Conservation (phyloP, 345 rosid genomes). For the Hibiscus tridactylites region DNA sequence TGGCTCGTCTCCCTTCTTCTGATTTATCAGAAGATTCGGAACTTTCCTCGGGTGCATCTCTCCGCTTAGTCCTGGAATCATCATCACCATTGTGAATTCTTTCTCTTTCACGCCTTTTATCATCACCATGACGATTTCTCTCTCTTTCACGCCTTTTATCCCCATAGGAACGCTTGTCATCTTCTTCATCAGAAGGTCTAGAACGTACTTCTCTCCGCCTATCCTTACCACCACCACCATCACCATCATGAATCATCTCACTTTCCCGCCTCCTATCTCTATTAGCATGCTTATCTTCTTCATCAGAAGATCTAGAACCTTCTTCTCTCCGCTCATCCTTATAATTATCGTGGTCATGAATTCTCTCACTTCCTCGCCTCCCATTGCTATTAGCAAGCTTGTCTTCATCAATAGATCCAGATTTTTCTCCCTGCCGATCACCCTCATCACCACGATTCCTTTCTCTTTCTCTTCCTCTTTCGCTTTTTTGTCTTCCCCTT, state of each 20-base stretch:
- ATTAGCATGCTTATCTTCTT: neutral
- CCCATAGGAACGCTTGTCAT: neutral
- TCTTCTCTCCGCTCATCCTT: neutral
- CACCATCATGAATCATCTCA: neutral
- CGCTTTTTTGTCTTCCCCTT: neutral
- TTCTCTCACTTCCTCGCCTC: neutral
- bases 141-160: slow-evolving; percentile 25
- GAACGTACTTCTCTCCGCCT: neutral
- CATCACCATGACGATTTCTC: neutral
- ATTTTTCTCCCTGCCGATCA: neutral
- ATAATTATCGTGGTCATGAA: neutral
- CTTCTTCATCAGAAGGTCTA: slow-evolving; percentile 8
- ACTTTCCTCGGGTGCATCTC: neutral
- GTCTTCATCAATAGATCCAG: neutral
- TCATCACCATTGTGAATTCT: neutral
- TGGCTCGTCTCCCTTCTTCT: slow-evolving; percentile 1
- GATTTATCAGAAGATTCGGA: neutral
- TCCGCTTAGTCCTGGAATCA: neutral
- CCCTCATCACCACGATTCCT: no score
- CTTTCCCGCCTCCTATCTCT: neutral
- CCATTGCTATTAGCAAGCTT: neutral
- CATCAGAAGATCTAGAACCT: neutral
- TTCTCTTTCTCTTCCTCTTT: slow-evolving; percentile 14
- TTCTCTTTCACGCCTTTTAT: slow-evolving; percentile 20
- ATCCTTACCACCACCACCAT: neutral